Percentiles rank a stretch among this genome's conserved stretches.
phyloP scores from a whole-genome alignment of 1,139 yeast genomes.

The Zygotorulaspora mrakii region DNA sequence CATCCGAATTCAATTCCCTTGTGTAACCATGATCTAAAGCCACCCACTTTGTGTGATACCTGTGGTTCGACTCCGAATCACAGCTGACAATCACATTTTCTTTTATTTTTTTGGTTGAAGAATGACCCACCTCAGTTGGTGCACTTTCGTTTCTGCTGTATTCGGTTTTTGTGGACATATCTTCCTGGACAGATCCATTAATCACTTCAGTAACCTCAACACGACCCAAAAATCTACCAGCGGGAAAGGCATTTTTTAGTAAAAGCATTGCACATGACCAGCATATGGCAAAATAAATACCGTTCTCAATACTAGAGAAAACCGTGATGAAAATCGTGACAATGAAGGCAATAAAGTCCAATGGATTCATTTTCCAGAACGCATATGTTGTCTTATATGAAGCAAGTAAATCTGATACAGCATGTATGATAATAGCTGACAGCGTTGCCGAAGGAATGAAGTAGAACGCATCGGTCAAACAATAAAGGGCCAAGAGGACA shows the following conservation, averaged over 20 bases:
- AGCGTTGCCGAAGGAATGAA: slow-evolving; percentile 88
- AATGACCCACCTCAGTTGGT: slow-evolving; percentile 10
- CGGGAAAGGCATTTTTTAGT: slow-evolving; percentile 73
- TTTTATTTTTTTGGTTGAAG: slow-evolving; percentile 11
- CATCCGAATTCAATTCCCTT: slow-evolving; percentile 51
- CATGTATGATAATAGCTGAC: slow-evolving; percentile 86
- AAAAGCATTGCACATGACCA: slow-evolving; percentile 76
- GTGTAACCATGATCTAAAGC: slow-evolving; percentile 53
- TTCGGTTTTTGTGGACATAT: slow-evolving; percentile 12
- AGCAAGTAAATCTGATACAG: slow-evolving; percentile 86
- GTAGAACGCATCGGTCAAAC: slow-evolving; percentile 76
- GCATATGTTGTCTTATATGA: slow-evolving; percentile 66
- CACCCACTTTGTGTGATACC: slow-evolving; percentile 73
- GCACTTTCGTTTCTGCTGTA: slow-evolving; percentile 20
- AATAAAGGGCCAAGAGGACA: slow-evolving; percentile 80
- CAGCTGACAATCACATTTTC: slow-evolving; percentile 3
- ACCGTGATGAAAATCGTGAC: slow-evolving; percentile 76
- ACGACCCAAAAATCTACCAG: slow-evolving; percentile 79
- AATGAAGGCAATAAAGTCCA: slow-evolving; percentile 72
- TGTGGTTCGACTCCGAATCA: slow-evolving; percentile 26
- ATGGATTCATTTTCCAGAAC: slow-evolving; percentile 72
- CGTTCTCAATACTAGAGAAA: slow-evolving; percentile 78
- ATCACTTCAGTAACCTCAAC: slow-evolving; percentile 65
- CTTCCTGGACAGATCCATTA: slow-evolving; percentile 47
- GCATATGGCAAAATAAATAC: slow-evolving; percentile 85